Conservation (phyloP, 1,284 basidiomycete species). For the Hemileccinum hortonii region DNA sequence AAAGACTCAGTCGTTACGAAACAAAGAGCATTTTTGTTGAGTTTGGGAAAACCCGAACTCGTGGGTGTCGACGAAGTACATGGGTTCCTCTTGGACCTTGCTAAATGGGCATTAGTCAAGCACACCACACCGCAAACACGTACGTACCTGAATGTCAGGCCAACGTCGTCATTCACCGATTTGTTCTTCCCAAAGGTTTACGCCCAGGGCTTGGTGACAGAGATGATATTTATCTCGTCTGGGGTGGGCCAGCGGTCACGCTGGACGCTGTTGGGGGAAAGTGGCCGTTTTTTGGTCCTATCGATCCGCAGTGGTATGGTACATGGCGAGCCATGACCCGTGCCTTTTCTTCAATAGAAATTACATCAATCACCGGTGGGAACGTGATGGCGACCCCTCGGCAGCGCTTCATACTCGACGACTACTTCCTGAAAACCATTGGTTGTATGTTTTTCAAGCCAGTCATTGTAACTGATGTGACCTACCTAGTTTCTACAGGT, state of each 20-base stretch:
- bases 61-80: constrained; percentile 15
- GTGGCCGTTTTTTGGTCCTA: constrained; percentile 1
- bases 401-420: constrained; percentile 27
- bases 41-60: constrained; percentile 10
- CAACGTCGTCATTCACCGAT: too few species aligned
- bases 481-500: not conserved
- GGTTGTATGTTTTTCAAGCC: constrained; percentile 21
- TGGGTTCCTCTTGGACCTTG: constrained; percentile 17
- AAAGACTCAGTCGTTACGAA: constrained; percentile 5
- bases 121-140: not conserved
- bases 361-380: not conserved
- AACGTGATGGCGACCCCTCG: too few species aligned
- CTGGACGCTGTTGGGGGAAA: constrained; percentile 14
- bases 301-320: constrained; percentile 4
- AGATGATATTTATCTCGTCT: constrained; percentile 11
- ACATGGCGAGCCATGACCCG: constrained; percentile 10
- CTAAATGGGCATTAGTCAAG: constrained; percentile 16
- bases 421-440: constrained; percentile 25
- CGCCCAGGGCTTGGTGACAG: too few species aligned
- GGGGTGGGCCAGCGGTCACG: constrained; percentile 14
- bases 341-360: constrained; percentile 4
- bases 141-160: too few species aligned
- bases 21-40: constrained; percentile 8
- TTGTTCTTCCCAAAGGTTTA: too few species aligned
- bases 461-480: not conserved